phyloP scores from a whole-genome alignment of 2,329 filamentous ascomycete genomes.

The Nannizziopsis arthrosporioides region DNA sequence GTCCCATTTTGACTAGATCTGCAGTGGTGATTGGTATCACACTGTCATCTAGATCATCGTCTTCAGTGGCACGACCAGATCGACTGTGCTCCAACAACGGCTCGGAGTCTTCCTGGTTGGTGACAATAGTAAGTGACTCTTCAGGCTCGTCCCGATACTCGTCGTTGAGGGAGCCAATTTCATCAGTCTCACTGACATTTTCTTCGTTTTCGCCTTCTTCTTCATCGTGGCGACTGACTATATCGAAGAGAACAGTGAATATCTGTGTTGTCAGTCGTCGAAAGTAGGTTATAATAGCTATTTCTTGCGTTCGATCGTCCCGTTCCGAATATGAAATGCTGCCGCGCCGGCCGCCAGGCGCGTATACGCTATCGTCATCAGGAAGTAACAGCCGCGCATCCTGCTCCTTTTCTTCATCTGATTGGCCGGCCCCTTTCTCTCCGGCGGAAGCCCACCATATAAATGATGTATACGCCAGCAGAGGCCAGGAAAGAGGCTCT shows the following conservation, averaged over 20 bases:
- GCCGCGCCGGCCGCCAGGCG: conserved; percentile 20
- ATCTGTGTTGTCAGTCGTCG: conserved; percentile 38
- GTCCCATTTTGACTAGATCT: conserved; percentile 39
- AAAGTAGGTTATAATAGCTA: conserved; percentile 41
- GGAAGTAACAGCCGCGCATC: conserved; percentile 32
- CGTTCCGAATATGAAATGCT: conserved; percentile 21
- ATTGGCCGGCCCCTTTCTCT: conserved; percentile 44
- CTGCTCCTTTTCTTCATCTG: conserved; percentile 44
- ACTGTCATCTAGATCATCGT: conserved; percentile 20
- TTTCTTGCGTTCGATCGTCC: conserved; percentile 32
- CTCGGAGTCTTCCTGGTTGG: conserved; percentile 13
- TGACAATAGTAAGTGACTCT: conserved; percentile 1
- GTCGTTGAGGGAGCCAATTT: conserved; percentile 1
- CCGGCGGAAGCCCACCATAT: conserved; percentile 59
- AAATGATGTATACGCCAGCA: conserved; percentile 50
- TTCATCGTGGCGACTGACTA: conserved; percentile 33
- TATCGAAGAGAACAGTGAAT: conserved; percentile 35
- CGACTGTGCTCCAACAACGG: conserved; percentile 13
- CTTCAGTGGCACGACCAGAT: neutral
- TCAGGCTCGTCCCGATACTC: conserved; percentile 16
- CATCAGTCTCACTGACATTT: neutral
- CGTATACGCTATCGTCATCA: conserved; percentile 26
- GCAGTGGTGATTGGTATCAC: conserved; percentile 29
- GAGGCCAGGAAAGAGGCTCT: conserved; percentile 49
- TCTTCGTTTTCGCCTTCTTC: conserved; percentile 13